These are phyloP conservation scores for Stagonosporopsis cucurbitacearum DNA, from an alignment of 2,329 filamentous ascomycete genomes.

Conservation along the genomic window DNA sequence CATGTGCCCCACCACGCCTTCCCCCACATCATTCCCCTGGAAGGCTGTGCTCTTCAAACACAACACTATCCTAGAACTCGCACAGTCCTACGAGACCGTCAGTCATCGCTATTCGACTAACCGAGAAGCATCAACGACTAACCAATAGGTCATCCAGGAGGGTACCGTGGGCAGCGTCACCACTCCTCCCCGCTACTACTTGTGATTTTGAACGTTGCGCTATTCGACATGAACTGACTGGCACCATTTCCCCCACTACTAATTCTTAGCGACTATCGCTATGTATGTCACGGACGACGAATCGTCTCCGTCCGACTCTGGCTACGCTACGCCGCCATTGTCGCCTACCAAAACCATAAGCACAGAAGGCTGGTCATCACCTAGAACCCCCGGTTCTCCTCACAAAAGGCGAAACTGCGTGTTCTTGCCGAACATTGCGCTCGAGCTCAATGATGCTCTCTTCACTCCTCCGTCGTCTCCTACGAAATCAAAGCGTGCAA, in stretches of 20 bases:
- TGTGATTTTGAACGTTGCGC: constrained; percentile 25
- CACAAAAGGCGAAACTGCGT: constrained; percentile 39
- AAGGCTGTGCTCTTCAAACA: constrained; percentile 23
- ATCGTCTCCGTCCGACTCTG: constrained; percentile 18
- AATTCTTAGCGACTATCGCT: constrained; percentile 14
- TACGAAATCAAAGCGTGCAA: constrained; percentile 26
- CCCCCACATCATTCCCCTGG: constrained; percentile 25
- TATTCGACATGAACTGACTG: constrained; percentile 34
- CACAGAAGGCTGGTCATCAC: constrained; percentile 41
- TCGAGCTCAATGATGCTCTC: constrained; percentile 11
- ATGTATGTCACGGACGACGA: constrained; percentile 37
- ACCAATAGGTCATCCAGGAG: constrained; percentile 25
- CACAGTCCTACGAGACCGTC: constrained; percentile 27
- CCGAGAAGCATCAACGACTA: constrained; percentile 37
- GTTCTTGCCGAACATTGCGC: constrained; percentile 28
- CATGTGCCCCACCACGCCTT: constrained; percentile 38
- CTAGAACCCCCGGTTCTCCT: constrained; percentile 41
- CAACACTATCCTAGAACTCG: constrained; percentile 21
- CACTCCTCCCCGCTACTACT: constrained; percentile 2
- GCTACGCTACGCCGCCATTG: constrained; percentile 41
- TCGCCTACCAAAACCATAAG: constrained; percentile 46
- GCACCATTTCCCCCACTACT: neutral
- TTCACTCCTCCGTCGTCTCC: constrained; percentile 34
- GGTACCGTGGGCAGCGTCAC: neutral
- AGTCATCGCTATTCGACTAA: constrained; percentile 43